Base-by-base conservation (phyloP, 305 asterid species). In the Fraxinus nigra region DNA sequence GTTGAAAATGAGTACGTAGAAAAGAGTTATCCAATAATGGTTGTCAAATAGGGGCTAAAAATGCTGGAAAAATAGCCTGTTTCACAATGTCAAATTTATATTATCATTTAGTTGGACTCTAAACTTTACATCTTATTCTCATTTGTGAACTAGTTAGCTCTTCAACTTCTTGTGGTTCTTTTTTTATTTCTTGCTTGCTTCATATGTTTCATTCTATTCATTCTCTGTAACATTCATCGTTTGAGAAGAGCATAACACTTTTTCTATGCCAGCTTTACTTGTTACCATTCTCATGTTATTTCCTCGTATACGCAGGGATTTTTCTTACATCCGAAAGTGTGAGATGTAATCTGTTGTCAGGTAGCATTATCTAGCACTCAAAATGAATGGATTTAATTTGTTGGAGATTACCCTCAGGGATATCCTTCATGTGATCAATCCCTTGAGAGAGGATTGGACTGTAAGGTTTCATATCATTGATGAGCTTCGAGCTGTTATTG, bases 391-490 rank as follows among this genome's bases (percentile, higher is more conserved):
- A 77, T 78, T 75, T 82, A 84, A 82, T 84, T 37, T 78, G 65
- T 87, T 94, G 87, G 98, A 94, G 79, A 81, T 4, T 84, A 88
- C 93, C 77, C 82, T 94, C 48, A 63, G 37, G 74, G 87, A 90
- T 76, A 89, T 92, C 85, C 92, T 96, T 77, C 54, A 46, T 7
- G 85, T 72, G 56, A 85, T 95, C 82, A 85, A 88, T 85, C 99
- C 99, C 54, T 79, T 78, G 59, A 33, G 51, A 56, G 93, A 91
- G 76, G 98, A 95, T 83, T 93, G 98, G 99, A 4, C 83, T 13
- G 30, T 75, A 43, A 87, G 99, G 82, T 85, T 86, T 84, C 89
- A 72, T 54, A 81, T 94, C 30, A 89, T 94, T 79, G 11, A 86
- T 18, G 97, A 95, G 74, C 78, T 95, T 80, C 93, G 83, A 85